phyloP scores from a whole-genome alignment of 768 basidiomycete species.

The Clitopilus passeckerianus region DNA sequence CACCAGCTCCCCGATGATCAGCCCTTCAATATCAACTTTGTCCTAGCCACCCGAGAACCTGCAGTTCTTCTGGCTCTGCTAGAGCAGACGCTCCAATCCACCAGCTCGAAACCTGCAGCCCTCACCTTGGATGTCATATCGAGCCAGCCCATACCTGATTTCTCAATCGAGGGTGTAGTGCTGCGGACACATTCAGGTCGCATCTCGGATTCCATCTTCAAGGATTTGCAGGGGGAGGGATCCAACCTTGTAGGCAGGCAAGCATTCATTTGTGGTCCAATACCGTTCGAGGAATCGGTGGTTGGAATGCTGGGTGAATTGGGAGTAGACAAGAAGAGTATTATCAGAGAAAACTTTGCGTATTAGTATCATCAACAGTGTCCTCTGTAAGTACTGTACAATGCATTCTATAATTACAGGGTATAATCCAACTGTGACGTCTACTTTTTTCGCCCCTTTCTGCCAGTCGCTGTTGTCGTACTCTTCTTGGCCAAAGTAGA shows the following conservation, averaged over 20 bases:
- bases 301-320: neutral
- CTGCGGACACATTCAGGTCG: neutral
- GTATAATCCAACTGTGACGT: neutral
- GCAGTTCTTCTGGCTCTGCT: slow-evolving; percentile 43
- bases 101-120: neutral
- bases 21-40: slow-evolving; percentile 36
- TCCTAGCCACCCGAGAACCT: slow-evolving; percentile 50
- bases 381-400: neutral
- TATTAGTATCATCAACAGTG: neutral
- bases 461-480: slow-evolving; percentile 18
- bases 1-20: slow-evolving; percentile 7
- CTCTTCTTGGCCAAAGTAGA: slow-evolving; percentile 20
- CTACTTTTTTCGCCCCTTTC: slow-evolving; percentile 20
- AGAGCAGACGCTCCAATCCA: slow-evolving; percentile 14
- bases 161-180: neutral
- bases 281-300: neutral
- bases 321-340: neutral
- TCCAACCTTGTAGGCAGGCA: neutral
- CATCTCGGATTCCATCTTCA: neutral
- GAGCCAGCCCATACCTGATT: neutral
- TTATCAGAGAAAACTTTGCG: neutral
- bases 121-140: neutral
- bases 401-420: neutral
- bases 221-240: neutral
- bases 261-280: neutral